Evolutionary conservation across 2,329 filamentous ascomycete genomes (phyloP).

Genomic region (Tolypocladium guangdongense): DNA sequence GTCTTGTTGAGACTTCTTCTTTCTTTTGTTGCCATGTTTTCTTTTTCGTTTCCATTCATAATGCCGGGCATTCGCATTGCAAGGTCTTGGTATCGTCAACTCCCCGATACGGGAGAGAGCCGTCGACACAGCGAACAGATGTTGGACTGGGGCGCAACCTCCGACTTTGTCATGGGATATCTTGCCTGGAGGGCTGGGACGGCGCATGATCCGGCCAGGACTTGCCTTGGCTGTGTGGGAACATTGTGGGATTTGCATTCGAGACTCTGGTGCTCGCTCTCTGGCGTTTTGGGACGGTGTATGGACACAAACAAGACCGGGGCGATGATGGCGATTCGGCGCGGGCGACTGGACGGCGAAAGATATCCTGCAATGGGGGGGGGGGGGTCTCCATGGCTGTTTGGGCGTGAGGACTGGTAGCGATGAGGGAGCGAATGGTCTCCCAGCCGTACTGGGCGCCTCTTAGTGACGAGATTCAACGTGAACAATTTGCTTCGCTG

Average conservation of each 20-base stretch:
- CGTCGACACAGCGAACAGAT: not conserved
- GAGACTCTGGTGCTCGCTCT: not conserved
- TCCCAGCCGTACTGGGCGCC: not conserved
- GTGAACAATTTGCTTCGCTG: not conserved
- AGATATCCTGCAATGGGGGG: not conserved
- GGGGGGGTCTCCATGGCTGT: not conserved
- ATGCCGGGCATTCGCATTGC: not conserved
- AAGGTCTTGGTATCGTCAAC: not conserved
- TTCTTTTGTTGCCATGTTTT: not conserved
- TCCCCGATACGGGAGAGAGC: not conserved
- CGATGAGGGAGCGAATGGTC: not conserved
- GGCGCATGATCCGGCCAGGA: not conserved
- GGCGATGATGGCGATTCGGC: not conserved
- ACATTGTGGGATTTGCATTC: not conserved
- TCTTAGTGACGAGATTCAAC: not conserved
- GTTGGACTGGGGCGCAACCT: not conserved
- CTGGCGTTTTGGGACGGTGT: not conserved
- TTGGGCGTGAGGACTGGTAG: not conserved
- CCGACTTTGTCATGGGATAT: not conserved
- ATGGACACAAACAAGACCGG: not conserved
- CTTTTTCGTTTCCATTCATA: not conserved
- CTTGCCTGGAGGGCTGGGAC: not conserved
- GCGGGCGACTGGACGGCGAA: not conserved
- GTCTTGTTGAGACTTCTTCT: not conserved
- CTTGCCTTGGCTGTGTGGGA: not conserved